Evolutionary conservation across 2,329 filamentous ascomycete genomes (phyloP).

Genomic region (Colletotrichum sp.): DNA sequence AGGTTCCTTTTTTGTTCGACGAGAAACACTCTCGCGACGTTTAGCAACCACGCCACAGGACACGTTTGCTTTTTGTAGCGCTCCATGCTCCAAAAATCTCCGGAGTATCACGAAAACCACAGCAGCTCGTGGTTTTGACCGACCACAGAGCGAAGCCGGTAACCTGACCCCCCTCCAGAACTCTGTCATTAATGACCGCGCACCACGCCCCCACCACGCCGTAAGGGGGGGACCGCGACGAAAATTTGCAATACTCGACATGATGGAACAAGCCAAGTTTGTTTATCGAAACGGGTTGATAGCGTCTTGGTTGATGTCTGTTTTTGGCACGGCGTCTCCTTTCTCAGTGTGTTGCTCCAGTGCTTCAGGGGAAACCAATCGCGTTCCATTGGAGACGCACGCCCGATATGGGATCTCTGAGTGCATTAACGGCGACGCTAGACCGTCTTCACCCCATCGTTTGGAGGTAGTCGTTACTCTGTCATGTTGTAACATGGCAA

Average conservation of each 20-base stretch:
- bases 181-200: conserved; percentile 13
- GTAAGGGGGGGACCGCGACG: neutral
- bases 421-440: neutral
- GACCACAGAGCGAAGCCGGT: neutral
- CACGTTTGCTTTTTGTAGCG: neutral
- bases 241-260: neutral
- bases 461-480: neutral
- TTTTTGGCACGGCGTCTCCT: neutral
- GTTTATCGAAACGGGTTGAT: neutral
- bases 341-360: neutral
- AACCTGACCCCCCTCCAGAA: neutral
- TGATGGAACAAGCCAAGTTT: neutral
- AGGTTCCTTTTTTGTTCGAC: neutral
- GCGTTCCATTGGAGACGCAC: neutral
- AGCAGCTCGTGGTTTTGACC: neutral
- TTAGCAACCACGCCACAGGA: neutral
- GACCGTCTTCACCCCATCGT: neutral
- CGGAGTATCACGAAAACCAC: neutral
- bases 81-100: neutral
- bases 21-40: neutral
- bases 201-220: neutral
- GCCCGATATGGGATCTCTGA: neutral
- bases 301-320: neutral
- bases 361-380: neutral
- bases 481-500: neutral